phyloP scores from a whole-genome alignment of 2,329 filamentous ascomycete genomes.

The Rhynchosporium graminicola region DNA sequence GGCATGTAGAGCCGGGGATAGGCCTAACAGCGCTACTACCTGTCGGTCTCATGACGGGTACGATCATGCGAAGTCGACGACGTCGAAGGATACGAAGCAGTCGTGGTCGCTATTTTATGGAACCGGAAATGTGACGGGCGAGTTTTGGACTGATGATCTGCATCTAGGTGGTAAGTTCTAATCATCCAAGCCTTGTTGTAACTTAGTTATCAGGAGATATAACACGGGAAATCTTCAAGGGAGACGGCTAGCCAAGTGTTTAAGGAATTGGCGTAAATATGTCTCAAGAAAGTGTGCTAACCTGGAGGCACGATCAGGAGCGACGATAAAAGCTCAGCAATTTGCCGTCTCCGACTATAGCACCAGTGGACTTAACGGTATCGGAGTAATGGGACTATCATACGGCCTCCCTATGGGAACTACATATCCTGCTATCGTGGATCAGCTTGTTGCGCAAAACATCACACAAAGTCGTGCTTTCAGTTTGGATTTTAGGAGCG shows the following conservation, averaged over 20 bases:
- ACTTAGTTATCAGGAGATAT: not conserved
- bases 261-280: not conserved
- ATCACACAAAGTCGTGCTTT: slow-evolving; percentile 27
- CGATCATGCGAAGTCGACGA: not conserved
- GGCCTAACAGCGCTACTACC: not conserved
- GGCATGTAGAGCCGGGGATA: not conserved
- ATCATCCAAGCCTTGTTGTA: not conserved
- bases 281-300: not conserved
- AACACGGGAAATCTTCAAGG: not conserved
- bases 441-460: slow-evolving; percentile 23
- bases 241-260: not conserved
- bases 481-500: slow-evolving; percentile 23
- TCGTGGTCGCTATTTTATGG: slow-evolving; percentile 18
- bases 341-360: slow-evolving; percentile 18
- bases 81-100: slow-evolving; percentile 4
- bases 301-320: not conserved
- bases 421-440: slow-evolving; percentile 27
- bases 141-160: slow-evolving; percentile 18
- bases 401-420: slow-evolving; percentile 18
- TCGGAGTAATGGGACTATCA: slow-evolving; percentile 26
- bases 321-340: slow-evolving; percentile 14
- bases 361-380: slow-evolving; percentile 6
- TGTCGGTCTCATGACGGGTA: slow-evolving; percentile 11
- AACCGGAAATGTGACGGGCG: slow-evolving; percentile 9
- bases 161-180: slow-evolving; percentile 12